These are phyloP conservation scores for Termitomyces heimii DNA, from an alignment of 768 basidiomycete genomes.

Conservation along the genomic window DNA sequence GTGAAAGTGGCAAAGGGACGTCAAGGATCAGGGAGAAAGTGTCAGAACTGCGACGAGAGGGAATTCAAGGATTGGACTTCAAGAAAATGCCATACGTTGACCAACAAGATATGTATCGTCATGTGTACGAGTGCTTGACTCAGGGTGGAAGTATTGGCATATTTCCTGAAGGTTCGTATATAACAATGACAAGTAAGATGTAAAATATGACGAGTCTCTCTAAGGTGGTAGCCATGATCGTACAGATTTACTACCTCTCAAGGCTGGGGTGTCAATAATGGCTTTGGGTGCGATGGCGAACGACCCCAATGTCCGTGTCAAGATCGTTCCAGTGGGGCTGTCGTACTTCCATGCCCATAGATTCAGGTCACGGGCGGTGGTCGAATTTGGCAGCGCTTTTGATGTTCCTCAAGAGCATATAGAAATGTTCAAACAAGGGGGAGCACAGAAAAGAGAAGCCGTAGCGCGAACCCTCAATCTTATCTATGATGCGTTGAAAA, in stretches of 20 bases:
- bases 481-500: conserved; percentile 90
- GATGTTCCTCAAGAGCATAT: conserved; percentile 89
- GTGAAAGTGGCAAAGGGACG: conserved; percentile 73
- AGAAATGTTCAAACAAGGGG: conserved; percentile 88
- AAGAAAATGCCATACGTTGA: conserved; percentile 86
- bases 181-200: not conserved
- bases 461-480: conserved; percentile 85
- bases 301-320: conserved; percentile 78
- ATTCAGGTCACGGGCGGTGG: conserved; percentile 94
- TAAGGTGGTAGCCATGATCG: conserved; percentile 97
- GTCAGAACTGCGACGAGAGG: conserved; percentile 50
- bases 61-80: conserved; percentile 64
- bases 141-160: conserved; percentile 92
- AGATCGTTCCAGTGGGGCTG: conserved; percentile 83
- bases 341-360: conserved; percentile 75
- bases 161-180: conserved; percentile 84
- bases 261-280: conserved; percentile 98
- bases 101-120: conserved; percentile 90
- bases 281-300: conserved; percentile 96
- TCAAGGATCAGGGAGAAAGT: conserved; percentile 60
- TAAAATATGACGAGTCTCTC: conserved; percentile 6
- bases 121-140: conserved; percentile 83
- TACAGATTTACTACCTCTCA: conserved; percentile 91
- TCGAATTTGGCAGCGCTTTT: conserved; percentile 90
- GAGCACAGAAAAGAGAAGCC: conserved; percentile 82